Evolutionary conservation across 2,329 filamentous ascomycete species (phyloP), one percentile per base, ranked within the genome.

Genomic region (Diaporthe sp.): DNA sequence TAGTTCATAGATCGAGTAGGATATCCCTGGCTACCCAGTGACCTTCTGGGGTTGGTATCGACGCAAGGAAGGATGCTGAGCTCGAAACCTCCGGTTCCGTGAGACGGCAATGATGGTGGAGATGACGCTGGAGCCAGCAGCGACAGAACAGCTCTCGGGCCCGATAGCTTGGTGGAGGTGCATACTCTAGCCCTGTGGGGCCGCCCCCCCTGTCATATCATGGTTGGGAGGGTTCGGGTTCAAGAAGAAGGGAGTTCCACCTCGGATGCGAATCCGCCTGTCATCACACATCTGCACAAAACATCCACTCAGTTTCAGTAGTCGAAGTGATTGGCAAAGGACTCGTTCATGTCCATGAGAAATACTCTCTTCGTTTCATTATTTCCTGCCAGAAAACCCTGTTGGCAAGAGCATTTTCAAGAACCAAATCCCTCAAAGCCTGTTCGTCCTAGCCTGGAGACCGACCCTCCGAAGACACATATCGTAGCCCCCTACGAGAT

Each of bases 401-500:
- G 25, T 12, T 73, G 58, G 58, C 39, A 53, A 53, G 12, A 46
- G 17, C 34, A 46, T 73, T 65, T 65, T 62, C 58, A 73, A 65
- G 31, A 46, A 42, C 37, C 31, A n/a, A 65, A 65, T 61, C 17
- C 51, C 37, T 34, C 22, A 19, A 46, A 49, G 49, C 34, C 58
- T 53, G 7, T 53, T 44, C 58, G 58, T 73, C 58, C 58, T 51
- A 39, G 46, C 37, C 71, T 17, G 44, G 71, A 34, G 17, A 65
- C 37, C 61, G 17, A 65, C 37, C 61, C 25, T 73, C 61, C 51
- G 44, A 65, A 62, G 71, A 57, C 71, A 57, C 58, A 42, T 49
- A 25, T 73, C 46, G 57, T 57, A 44, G 46, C 71, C 58, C 39
- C 46, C 58, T 51, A 73, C 71, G 51, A 73, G 71, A 73, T 65